phyloP scores from a whole-genome alignment of 805 yeast genomes.

The Ogataea salicorniae region DNA sequence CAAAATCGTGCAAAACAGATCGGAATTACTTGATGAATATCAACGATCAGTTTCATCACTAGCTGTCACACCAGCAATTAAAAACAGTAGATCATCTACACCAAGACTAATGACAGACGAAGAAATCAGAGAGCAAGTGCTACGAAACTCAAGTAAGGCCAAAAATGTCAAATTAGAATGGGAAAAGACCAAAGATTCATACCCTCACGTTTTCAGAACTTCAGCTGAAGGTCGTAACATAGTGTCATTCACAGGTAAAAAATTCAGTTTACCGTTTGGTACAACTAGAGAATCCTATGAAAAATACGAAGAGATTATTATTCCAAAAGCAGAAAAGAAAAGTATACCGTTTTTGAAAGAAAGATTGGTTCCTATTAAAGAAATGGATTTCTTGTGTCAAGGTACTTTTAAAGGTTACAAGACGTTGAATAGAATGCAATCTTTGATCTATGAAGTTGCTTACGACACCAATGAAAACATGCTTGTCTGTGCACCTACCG shows the following conservation, averaged over 20 bases:
- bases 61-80: neutral
- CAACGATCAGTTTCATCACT: conserved; percentile 1
- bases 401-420: conserved; percentile 80
- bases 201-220: conserved; percentile 83
- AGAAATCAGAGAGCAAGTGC: conserved; percentile 50
- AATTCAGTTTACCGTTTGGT: conserved; percentile 75
- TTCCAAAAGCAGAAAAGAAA: conserved; percentile 65
- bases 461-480: conserved; percentile 90
- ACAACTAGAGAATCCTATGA: conserved; percentile 61
- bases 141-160: conserved; percentile 43
- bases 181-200: conserved; percentile 42
- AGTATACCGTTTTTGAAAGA: conserved; percentile 35
- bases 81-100: neutral
- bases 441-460: conserved; percentile 86
- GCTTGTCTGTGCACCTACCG: conserved; percentile 96
- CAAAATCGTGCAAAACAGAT: conserved; percentile 46
- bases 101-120: conserved; percentile 42
- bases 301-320: conserved; percentile 64
- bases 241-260: conserved; percentile 75
- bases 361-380: conserved; percentile 50
- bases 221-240: conserved; percentile 62
- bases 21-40: conserved; percentile 23
- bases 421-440: conserved; percentile 80
- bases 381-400: conserved; percentile 71
- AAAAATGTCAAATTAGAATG: conserved; percentile 46